Evolutionary conservation across 2,329 filamentous ascomycete genomes (phyloP), one percentile per base, ranked within the genome.

Genomic region (Scorias spongiosa): DNA sequence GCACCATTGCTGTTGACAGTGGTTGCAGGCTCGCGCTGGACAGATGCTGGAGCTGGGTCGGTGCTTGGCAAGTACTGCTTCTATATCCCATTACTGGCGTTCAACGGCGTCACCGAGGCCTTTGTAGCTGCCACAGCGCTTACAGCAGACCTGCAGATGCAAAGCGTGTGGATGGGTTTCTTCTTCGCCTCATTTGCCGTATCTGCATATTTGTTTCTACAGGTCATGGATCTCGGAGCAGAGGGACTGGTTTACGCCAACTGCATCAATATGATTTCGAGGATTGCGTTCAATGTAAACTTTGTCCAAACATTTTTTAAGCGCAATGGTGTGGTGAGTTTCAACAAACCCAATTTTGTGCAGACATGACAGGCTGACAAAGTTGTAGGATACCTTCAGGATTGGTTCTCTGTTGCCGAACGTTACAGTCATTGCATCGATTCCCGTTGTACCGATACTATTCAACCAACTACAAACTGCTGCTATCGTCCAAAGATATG

Each of bases 31-130:
- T 67, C 71, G 0, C 75, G 72, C 45, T 98, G 91, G 91, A 71
- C 77, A 0, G 70, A 69, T 2, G 79, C 81, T 0, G 81, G 81
- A 38, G 85, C 88, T 1, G 80, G 80, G 5, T 63, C 72, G 8
- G 80, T 91, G 2, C 71, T 98, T 6, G 78, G 80, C 0, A 74
- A 73, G 0, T 98, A 95, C 63, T 88, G 85, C 66, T 87, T 86
- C 62, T 96, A 94, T 65, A 84, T 98, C 46, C 91, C 91, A 0
- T 78, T 96, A 20, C 73, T 96, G 3, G 91, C 89, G 2, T 67
- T 93, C 54, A 98, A 98, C 57, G 91, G 91, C 42, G 76, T 96
- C 17, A 78, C 82, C 1, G 91, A 98, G 64, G 85, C 87, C 0
- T 96, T 98, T 54, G 88, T 96, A 12, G 81, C 88, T 1, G 86